Percentiles rank a stretch among this genome's conserved stretches.
Evolutionary conservation across 352 stramenopile species (phyloP).

Genomic region (Globisporangium emineosum): DNA sequence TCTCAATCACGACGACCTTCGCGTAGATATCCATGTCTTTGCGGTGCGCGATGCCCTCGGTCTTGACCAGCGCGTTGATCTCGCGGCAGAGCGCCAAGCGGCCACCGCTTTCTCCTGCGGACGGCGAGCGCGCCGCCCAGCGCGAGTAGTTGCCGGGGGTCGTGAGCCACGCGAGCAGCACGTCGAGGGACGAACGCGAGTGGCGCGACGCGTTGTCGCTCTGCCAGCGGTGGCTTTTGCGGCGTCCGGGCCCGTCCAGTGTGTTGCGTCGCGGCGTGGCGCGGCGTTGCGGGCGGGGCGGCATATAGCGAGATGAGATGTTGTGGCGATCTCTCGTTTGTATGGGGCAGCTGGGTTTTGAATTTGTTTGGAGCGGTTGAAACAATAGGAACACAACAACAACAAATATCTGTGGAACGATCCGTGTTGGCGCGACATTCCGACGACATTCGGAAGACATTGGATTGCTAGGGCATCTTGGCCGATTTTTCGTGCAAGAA

Average conservation of each 20-base stretch:
- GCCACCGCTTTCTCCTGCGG: neutral
- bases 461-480: no score
- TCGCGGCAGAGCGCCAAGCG: constrained; percentile 15
- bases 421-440: neutral
- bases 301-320: neutral
- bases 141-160: constrained; percentile 28
- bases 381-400: neutral
- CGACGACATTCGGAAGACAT: constrained; percentile 1
- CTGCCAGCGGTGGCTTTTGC: constrained; percentile 14
- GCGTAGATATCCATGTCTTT: constrained; percentile 16
- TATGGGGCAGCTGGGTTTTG: neutral
- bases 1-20: constrained; percentile 17
- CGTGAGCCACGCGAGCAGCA: constrained; percentile 33
- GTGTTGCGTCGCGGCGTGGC: neutral
- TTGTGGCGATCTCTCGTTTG: no score
- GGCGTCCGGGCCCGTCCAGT: neutral
- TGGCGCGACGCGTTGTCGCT: constrained; percentile 8
- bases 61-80: constrained; percentile 12
- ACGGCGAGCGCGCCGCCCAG: constrained; percentile 13
- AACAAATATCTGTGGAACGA: neutral
- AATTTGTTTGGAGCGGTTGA: neutral
- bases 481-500: no score
- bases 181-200: constrained; percentile 23
- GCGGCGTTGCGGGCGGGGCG: no score
- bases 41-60: constrained; percentile 15